These are phyloP conservation scores for Hydnomerulius pinastri DNA, from an alignment of 768 basidiomycete genomes.

Conservation along the genomic window DNA sequence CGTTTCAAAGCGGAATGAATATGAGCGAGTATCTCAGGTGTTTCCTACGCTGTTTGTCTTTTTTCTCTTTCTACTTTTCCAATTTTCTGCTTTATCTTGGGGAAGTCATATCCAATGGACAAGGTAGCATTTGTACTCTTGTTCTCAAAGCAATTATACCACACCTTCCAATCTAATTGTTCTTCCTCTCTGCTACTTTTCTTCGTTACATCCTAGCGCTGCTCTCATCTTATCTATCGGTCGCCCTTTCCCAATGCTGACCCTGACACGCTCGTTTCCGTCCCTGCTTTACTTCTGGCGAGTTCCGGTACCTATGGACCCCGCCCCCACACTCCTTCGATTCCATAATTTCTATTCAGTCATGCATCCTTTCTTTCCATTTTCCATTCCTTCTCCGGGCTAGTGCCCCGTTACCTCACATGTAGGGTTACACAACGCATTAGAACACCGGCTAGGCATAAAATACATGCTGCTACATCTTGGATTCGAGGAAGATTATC, in stretches of 20 bases:
- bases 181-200: neutral
- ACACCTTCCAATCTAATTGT: conserved; percentile 15
- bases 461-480: conserved; percentile 11
- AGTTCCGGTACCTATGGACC: neutral
- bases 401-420: neutral
- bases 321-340: neutral
- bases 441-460: conserved; percentile 11
- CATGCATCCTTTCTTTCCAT: neutral
- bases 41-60: neutral
- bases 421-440: conserved; percentile 15
- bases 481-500: neutral
- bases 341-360: neutral
- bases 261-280: conserved; percentile 11
- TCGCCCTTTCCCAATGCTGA: neutral
- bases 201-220: too few relatives aligned
- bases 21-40: neutral
- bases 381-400: neutral
- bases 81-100: conserved; percentile 15
- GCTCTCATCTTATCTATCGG: neutral
- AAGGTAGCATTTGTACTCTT: conserved; percentile 3
- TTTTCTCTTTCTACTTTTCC: neutral
- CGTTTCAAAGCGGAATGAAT: conserved; percentile 47
- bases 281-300: neutral
- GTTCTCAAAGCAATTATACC: conserved; percentile 22
- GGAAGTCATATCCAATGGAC: conserved; percentile 9